Base-by-base conservation (phyloP, 176 grass and related monocot genomes). In the Musa schizocarpa region DNA sequence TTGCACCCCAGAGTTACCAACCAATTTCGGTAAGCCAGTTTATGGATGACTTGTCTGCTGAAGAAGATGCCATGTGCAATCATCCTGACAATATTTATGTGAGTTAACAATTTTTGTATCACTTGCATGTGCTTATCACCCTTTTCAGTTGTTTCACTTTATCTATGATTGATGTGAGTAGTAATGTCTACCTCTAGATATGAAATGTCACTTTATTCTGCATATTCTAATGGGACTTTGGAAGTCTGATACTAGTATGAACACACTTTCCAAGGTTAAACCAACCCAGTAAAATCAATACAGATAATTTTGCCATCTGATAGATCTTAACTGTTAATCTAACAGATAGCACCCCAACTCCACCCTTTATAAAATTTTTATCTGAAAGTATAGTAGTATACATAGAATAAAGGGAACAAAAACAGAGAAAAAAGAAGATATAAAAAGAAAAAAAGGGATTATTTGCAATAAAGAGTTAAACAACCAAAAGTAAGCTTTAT, bases 11-110 rank as follows among this genome's bases (percentile, higher is more conserved):
- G 59, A 83, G 82, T 53, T 90, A 95, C 55, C 83, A 86, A 72
- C 88, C 86, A 83, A 76, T 96, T 84, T 82, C 81, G 76, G 83
- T 84, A 68, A 86, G 76, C 56, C 86, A 86, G 74, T 84, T 91
- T 82, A 88, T 84, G 86, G 86, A 96, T 83, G 86, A 82, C 51
- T 81, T 73, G 26, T 88, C 50, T 73, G 54, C 81, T 55, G 81
- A 91, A 76, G 88, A 88, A 58, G 86, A 76, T 74, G 76, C 63
- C 77, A 63, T 86, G 50, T 83, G 72, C 71, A 88, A 65, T 83
- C 83, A 83, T 58, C 81, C 49, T 29, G 81, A 96, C 78, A 83
- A 79, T 83, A 77, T 58, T 59, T 76, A 56, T 70, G 92, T 96
- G 81, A 96, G 86, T 88, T 67, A 11, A 84, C 8, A 34, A 77